Evolutionary conservation across 2,329 filamentous ascomycete genomes (phyloP).

Genomic region (Colletotrichum graminicola): DNA sequence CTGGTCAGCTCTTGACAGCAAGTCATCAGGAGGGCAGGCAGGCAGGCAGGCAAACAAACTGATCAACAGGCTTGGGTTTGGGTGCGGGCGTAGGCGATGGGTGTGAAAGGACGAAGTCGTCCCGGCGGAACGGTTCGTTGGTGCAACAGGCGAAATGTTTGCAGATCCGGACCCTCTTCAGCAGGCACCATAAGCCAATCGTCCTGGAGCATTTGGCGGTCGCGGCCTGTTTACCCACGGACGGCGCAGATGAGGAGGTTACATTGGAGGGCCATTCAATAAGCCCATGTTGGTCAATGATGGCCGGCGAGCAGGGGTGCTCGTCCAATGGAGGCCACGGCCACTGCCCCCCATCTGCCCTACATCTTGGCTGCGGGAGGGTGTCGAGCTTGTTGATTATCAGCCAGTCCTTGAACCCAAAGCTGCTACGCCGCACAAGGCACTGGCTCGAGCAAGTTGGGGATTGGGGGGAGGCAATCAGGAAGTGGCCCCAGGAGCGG

Average conservation of each 20-base stretch:
- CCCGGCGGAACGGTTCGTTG: slow-evolving; percentile 40
- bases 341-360: slow-evolving; percentile 26
- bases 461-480: slow-evolving; percentile 10
- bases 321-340: slow-evolving; percentile 20
- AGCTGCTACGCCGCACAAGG: slow-evolving; percentile 32
- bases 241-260: slow-evolving; percentile 29
- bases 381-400: slow-evolving; percentile 8
- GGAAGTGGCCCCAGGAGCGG: slow-evolving; percentile 17
- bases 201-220: slow-evolving; percentile 23
- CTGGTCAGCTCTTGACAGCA: neutral
- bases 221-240: slow-evolving; percentile 30
- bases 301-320: slow-evolving; percentile 25
- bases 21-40: slow-evolving; percentile 19
- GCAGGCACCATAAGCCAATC: slow-evolving; percentile 29
- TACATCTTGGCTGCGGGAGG: slow-evolving; percentile 23
- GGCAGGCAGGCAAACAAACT: slow-evolving; percentile 13
- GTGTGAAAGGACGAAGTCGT: slow-evolving; percentile 29
- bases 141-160: slow-evolving; percentile 39
- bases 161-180: slow-evolving; percentile 38
- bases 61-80: neutral
- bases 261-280: slow-evolving; percentile 31
- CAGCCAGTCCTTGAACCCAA: slow-evolving; percentile 27
- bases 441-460: neutral
- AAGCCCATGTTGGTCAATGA: slow-evolving; percentile 31
- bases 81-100: slow-evolving; percentile 8